Conservation (phyloP, 306 rosid genomes). For the Cicer cuneatum region DNA sequence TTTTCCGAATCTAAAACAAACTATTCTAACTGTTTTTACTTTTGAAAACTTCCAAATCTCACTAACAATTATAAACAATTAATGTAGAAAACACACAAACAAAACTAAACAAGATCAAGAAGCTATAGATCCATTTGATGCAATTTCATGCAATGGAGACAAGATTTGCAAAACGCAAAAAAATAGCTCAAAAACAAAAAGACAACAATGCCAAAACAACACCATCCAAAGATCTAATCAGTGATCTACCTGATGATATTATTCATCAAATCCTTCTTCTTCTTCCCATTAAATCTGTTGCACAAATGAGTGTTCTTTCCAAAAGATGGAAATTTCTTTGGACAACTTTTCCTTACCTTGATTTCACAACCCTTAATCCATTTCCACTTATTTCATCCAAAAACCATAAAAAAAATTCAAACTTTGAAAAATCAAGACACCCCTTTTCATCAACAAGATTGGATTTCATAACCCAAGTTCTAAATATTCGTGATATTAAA, state of each 20-base stretch:
- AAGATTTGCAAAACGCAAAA: constrained; percentile 62
- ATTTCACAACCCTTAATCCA: constrained; percentile 62
- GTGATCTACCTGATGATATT: constrained; percentile 77
- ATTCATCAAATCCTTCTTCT: constrained; percentile 67
- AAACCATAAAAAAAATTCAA: neutral
- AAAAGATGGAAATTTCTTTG: constrained; percentile 71
- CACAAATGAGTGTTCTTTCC: constrained; percentile 66
- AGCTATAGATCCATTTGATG: too few species aligned
- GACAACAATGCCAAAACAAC: constrained; percentile 10
- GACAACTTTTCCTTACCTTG: constrained; percentile 81
- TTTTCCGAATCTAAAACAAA: constrained; percentile 48
- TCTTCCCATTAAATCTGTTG: constrained; percentile 69
- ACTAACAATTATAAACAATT: constrained; percentile 14
- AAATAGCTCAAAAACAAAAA: constrained; percentile 21
- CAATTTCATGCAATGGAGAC: constrained; percentile 62
- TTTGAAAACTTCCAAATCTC: constrained; percentile 66
- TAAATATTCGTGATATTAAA: constrained; percentile 51
- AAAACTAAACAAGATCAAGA: neutral
- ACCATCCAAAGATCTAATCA: constrained; percentile 56
- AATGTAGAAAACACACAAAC: constrained; percentile 13
- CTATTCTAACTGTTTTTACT: constrained; percentile 47
- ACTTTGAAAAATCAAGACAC: constrained; percentile 22
- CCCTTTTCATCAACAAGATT: constrained; percentile 26
- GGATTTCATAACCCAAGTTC: constrained; percentile 62
- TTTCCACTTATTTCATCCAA: constrained; percentile 10